Base-by-base conservation (phyloP, 2,329 filamentous ascomycete species). In the Graphiopsis chlorocephala region DNA sequence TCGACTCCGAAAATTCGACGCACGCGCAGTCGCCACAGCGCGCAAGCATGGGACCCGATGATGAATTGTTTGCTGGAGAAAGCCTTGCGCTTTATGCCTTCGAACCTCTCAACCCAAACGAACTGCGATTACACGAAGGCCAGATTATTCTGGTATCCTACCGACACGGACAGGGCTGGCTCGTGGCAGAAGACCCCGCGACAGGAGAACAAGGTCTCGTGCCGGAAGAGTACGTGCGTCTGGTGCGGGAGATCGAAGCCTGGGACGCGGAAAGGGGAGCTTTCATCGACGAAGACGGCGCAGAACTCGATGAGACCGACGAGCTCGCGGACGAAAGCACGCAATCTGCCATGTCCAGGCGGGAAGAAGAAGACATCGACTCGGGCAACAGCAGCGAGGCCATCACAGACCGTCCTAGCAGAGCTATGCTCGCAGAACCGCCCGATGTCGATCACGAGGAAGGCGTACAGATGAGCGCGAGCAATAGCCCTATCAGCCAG, bases 101-200 rank as follows among this genome's bases (percentile, higher is more conserved):
- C 78, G 89, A 89, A 71, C 87, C 93, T 33, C 94, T 98, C 78
- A 97, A 98, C 76, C 93, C 97, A 76, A 99, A 98, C 75, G 95
- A 99, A 78, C 81, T 99, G 64, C 92, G 93, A 4, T 81, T 99
- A 55, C 88, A 92, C 0, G 95, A 99, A 78, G 95, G 95, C 6
- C 95, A 99, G 74, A 92, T 97, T 64, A 97, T 99, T 64, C 90
- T 95, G 82, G 93, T 99, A 26, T 96, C 92, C 17, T 99, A 98
- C 77, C 86, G 95, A 50, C 93, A 98, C 75, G 94, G 94, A 17
- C 93, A 98, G 78, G 95, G 95, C 63, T 99, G 95, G 95, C 84
- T 99, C 60, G 95, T 99, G 26, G 95, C 95, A 4, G 92, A 97
- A 79, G 95, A 99, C 73, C 93, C 94, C 14, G 93, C 92, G 77